Evolutionary conservation across 2,329 filamentous ascomycete species (phyloP).

Genomic region (Gaeumannomyces tritici): DNA sequence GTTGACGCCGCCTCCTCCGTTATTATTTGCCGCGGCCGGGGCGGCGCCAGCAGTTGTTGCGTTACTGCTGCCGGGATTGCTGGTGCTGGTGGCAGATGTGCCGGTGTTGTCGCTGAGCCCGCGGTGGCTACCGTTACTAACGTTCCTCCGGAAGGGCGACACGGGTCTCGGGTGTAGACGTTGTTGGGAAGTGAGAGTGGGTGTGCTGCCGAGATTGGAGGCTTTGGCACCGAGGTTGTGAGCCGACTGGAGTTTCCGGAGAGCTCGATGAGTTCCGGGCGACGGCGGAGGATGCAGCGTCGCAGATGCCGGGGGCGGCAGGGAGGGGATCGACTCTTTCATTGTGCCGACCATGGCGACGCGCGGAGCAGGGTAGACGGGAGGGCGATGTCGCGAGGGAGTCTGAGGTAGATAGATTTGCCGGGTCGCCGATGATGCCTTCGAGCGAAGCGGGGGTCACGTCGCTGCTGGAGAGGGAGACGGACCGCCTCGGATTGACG

Average conservation of each 20-base stretch:
- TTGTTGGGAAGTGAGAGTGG: conserved; percentile 46
- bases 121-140: background rate
- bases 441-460: too few relatives aligned
- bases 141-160: conserved; percentile 3
- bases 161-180: conserved; percentile 23
- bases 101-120: background rate
- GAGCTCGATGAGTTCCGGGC: conserved; percentile 54
- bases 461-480: too few relatives aligned
- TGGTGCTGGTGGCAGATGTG: conserved; percentile 13
- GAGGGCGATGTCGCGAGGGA: too few relatives aligned
- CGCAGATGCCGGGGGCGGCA: conserved; percentile 18
- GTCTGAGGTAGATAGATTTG: too few relatives aligned
- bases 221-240: conserved; percentile 54
- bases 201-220: conserved; percentile 22
- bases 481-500: too few relatives aligned
- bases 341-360: conserved; percentile 21
- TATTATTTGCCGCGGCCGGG: conserved; percentile 8
- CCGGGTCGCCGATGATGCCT: too few relatives aligned
- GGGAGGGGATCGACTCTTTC: conserved; percentile 14
- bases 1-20: conserved; percentile 20
- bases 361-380: background rate
- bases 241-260: conserved; percentile 68
- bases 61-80: conserved; percentile 32
- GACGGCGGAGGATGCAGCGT: conserved; percentile 46
- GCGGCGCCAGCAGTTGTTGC: conserved; percentile 25